These are phyloP conservation scores for Penicillium verhagenii DNA, from an alignment of 495 filamentous ascomycete species.

Conservation along the genomic window DNA sequence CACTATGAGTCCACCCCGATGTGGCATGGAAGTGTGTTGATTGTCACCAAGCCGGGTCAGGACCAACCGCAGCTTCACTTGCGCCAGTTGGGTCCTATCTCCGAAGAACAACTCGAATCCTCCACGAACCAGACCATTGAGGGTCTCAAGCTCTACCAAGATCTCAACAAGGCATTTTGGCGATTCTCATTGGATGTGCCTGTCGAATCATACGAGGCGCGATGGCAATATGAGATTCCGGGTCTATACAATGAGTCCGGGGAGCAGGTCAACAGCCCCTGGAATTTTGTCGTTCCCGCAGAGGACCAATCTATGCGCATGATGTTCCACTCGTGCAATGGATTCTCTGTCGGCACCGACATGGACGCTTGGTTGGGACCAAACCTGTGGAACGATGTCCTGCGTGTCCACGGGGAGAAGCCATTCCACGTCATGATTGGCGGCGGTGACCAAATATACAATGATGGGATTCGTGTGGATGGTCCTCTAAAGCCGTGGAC, in stretches of 20 bases:
- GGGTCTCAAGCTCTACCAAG: conserved; percentile 76
- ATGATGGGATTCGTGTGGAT: conserved; percentile 80
- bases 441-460: conserved; percentile 94
- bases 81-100: conserved; percentile 43
- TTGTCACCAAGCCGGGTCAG: conserved; percentile 69
- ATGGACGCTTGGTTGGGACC: conserved; percentile 80
- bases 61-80: conserved; percentile 50
- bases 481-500: conserved; percentile 82
- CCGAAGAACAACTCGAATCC: conserved; percentile 10
- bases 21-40: conserved; percentile 82
- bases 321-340: conserved; percentile 96
- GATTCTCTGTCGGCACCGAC: conserved; percentile 90
- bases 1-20: conserved; percentile 51
- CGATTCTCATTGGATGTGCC: conserved; percentile 63
- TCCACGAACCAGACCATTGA: conserved; percentile 29
- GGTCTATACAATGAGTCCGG: conserved; percentile 38
- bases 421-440: conserved; percentile 97
- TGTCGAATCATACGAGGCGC: conserved; percentile 43
- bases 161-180: conserved; percentile 78
- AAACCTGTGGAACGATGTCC: conserved; percentile 87
- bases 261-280: conserved; percentile 38
- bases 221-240: conserved; percentile 50
- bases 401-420: conserved; percentile 62
- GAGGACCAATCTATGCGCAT: conserved; percentile 83
- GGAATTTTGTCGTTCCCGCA: conserved; percentile 74